Evolutionary conservation across 805 yeast genomes (phyloP).

Genomic region (Cephaloascus albidus): DNA sequence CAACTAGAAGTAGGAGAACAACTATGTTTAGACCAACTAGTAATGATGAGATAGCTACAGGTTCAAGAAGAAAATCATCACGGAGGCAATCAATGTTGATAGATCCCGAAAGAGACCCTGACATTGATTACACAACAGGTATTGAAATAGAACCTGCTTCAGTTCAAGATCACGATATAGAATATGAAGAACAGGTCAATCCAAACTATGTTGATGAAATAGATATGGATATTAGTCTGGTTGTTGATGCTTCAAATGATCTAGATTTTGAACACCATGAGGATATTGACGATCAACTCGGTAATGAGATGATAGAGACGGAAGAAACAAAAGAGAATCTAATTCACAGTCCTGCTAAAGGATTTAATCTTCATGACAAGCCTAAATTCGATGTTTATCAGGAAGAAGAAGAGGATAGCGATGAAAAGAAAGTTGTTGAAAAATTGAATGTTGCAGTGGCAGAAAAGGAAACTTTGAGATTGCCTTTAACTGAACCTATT

Average conservation of each 20-base stretch:
- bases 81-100: conserved; percentile 31
- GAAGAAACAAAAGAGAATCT: neutral
- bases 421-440: too few relatives aligned
- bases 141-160: neutral
- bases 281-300: neutral
- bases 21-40: conserved; percentile 5
- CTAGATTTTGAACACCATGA: neutral
- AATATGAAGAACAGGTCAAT: neutral
- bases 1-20: neutral
- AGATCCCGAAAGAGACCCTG: conserved; percentile 3
- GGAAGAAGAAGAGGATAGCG: neutral
- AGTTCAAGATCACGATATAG: neutral
- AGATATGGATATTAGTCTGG: neutral
- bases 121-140: neutral
- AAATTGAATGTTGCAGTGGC: neutral
- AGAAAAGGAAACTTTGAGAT: neutral
- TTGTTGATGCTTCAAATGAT: neutral
- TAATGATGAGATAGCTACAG: conserved; percentile 9
- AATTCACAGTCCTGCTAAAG: neutral
- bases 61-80: conserved; percentile 24
- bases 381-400: neutral
- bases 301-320: neutral
- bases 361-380: neutral
- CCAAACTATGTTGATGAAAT: too few relatives aligned
- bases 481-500: too few relatives aligned